These are phyloP conservation scores for Stipa capillata DNA, from an alignment of 176 grass and related monocot species.

Conservation along the genomic window DNA sequence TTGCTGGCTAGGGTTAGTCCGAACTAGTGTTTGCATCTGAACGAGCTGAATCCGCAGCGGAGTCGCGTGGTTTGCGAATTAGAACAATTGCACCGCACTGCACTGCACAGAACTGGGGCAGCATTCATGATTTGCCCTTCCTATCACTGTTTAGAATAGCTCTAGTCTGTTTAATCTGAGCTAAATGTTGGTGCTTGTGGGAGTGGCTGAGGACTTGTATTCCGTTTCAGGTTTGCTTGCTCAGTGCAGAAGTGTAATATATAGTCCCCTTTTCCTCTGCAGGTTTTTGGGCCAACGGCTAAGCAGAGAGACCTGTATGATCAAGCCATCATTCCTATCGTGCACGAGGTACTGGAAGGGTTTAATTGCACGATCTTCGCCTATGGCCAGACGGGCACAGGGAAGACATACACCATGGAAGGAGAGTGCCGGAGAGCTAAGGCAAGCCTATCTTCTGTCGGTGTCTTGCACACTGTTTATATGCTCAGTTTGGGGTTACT, in stretches of 20 bases:
- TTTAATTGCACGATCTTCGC: slow-evolving; percentile 99
- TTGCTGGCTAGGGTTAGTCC: background rate
- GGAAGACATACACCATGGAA: slow-evolving; percentile 99
- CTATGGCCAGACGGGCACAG: slow-evolving; percentile 93
- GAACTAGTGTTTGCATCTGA: background rate
- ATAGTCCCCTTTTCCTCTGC: background rate
- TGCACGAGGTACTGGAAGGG: slow-evolving; percentile 92
- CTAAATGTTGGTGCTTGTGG: background rate
- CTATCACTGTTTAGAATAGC: background rate
- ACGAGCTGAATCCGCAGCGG: background rate
- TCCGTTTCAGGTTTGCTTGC: background rate
- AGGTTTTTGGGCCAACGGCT: slow-evolving; percentile 87
- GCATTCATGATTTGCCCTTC: background rate
- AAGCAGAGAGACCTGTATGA: slow-evolving; percentile 84
- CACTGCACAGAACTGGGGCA: background rate
- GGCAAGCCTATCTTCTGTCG: slow-evolving; percentile 38
- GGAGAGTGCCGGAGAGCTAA: slow-evolving; percentile 82
- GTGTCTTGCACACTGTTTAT: background rate
- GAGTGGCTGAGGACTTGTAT: background rate
- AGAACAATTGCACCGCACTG: background rate
- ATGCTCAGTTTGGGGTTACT: background rate
- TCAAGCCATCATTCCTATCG: slow-evolving; percentile 91
- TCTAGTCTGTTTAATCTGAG: background rate
- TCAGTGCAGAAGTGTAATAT: background rate
- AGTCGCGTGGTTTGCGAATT: background rate